Base-by-base conservation (phyloP, 2,329 filamentous ascomycete species). In the Ascochyta pisi region DNA sequence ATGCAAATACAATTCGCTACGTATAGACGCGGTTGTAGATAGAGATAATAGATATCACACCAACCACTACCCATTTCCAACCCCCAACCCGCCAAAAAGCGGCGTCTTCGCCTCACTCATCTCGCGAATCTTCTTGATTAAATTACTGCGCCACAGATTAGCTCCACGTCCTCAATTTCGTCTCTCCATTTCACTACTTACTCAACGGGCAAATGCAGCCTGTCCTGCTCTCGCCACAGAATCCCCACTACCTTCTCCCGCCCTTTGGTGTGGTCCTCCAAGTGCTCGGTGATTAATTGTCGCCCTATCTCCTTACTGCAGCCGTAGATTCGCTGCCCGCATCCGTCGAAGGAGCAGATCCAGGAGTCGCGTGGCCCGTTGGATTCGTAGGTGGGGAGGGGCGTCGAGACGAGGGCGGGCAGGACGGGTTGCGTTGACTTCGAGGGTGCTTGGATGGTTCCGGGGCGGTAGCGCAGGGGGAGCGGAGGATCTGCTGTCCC, bases 321-420 rank as follows among this genome's bases (percentile, higher is more conserved):
- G 2, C 81, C 82, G 58, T 87, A 86, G 10, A 91, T 85, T 37
- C 87, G 80, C 63, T 86, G 86, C 34, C 77, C 77, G 66, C 89
- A 92, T 23, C 83, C 86, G 10, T 86, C 83, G 58, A 88, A 81
- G 4, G 83, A 82, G 65, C 89, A 92, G 1, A 77, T 78, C 88
- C 89, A 92, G 0, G 85, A 86, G 49, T 87, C 83, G 55, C 86
- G 81, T 0, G 85, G 83, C 0, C 84, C 86, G 31, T 80, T 76
- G 2, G 77, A 48, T 35, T 67, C 60, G 54, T 71, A 73, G 6
- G 72, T 71, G 12, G 74, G 73, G 8, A 75, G 56, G 0, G 73
- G 68, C 5, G 70, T 73, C 1, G 71, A 69, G 26, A 75, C 54
- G 1, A 75, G 23, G 0, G 42, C 33, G n/a, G 47, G 53, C n/a